A percentile compares a stretch with the other conserved stretches of the same genome.
Conservation (phyloP, 768 basidiomycete species). For the Tylopilus subfusipes region DNA sequence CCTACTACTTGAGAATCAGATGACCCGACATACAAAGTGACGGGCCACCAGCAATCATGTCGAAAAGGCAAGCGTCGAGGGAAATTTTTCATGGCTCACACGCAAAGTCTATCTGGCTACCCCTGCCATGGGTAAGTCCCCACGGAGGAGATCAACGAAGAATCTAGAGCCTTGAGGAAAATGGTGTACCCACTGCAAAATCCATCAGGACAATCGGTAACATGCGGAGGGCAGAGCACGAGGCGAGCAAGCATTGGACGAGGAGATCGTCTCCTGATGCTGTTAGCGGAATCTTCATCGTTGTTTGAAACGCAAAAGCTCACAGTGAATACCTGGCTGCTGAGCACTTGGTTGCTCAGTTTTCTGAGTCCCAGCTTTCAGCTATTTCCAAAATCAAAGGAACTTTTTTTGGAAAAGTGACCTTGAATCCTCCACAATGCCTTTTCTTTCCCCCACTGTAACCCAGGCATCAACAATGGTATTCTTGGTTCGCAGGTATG, state of each 20-base stretch:
- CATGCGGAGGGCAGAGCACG: not conserved
- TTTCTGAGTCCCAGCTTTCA: not conserved
- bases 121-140: not conserved
- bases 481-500: not conserved
- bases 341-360: not conserved
- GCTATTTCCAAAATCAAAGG: not conserved
- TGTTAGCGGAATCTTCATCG: not conserved
- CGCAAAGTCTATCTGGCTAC: not conserved
- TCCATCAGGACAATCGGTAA: not conserved
- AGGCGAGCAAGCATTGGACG: not conserved
- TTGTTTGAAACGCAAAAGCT: not conserved
- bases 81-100: not conserved
- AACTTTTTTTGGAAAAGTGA: not conserved
- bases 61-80: not conserved
- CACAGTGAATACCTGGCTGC: not conserved
- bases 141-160: not conserved
- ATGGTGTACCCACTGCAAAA: not conserved
- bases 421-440: not conserved
- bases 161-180: not conserved
- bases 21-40: not conserved
- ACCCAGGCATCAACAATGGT: not conserved
- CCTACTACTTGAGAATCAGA: not conserved
- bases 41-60: slow-evolving; percentile 3
- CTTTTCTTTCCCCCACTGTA: not conserved
- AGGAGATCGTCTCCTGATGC: not conserved